Percentiles rank a stretch among this genome's conserved stretches.
Conservation (phyloP, 305 asterid genomes). For the Euphrasia arctica region DNA sequence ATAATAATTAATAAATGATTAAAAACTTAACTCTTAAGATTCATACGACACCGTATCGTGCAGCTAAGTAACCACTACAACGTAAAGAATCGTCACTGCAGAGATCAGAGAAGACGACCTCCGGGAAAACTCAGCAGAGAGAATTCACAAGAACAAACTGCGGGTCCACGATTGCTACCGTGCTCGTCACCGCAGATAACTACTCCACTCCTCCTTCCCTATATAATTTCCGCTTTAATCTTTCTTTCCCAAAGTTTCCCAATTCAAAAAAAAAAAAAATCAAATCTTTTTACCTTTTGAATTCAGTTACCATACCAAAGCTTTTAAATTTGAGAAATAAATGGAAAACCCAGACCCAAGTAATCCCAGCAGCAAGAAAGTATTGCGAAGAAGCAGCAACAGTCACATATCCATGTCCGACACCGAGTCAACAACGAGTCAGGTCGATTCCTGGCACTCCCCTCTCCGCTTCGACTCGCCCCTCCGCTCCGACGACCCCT, state of each 20-base stretch:
- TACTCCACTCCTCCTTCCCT: slow-evolving; percentile 5
- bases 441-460: slow-evolving; percentile 61
- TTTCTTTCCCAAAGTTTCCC: slow-evolving; percentile 16
- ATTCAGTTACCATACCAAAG: not conserved
- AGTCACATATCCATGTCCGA: slow-evolving; percentile 74
- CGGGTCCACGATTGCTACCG: not conserved
- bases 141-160: not conserved
- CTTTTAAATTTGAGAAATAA: not conserved
- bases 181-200: slow-evolving; percentile 17
- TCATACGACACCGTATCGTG: slow-evolving; percentile 4
- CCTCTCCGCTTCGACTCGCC: slow-evolving; percentile 68
- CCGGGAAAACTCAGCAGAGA: too few species aligned
- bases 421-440: slow-evolving; percentile 64
- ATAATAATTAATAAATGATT: too few species aligned
- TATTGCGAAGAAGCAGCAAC: slow-evolving; percentile 42
- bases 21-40: too few species aligned
- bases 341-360: slow-evolving; percentile 46
- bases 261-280: slow-evolving; percentile 2
- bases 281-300: not conserved
- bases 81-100: slow-evolving; percentile 28
- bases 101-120: slow-evolving; percentile 2
- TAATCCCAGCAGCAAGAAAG: slow-evolving; percentile 25
- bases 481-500: slow-evolving; percentile 55
- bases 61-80: slow-evolving; percentile 11
- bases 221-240: slow-evolving; percentile 11